Evolutionary conservation across 495 filamentous ascomycete genomes (phyloP).

Genomic region (Penicillium malachiteum): DNA sequence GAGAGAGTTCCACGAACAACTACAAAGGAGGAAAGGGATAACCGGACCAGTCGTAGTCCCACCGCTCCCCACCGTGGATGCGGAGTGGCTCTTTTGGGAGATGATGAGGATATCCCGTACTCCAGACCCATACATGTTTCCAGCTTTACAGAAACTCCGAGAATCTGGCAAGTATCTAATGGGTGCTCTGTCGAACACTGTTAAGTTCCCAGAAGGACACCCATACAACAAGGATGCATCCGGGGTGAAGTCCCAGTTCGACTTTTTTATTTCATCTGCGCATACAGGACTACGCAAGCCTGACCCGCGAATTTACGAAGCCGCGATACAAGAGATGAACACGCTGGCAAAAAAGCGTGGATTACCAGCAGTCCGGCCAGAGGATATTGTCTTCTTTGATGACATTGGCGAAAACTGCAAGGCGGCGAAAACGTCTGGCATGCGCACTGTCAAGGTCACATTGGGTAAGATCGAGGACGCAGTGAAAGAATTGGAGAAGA

Average conservation of each 20-base stretch:
- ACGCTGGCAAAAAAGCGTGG: conserved; percentile 55
- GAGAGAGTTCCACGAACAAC: conserved; percentile 55
- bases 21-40: conserved; percentile 31
- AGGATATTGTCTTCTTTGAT: conserved; percentile 84
- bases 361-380: conserved; percentile 55
- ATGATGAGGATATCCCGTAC: conserved; percentile 79
- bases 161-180: conserved; percentile 65
- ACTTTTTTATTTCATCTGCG: conserved; percentile 79
- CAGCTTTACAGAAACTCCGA: conserved; percentile 70
- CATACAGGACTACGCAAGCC: conserved; percentile 90
- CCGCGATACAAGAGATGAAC: conserved; percentile 65
- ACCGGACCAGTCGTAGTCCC: conserved; percentile 42
- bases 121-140: conserved; percentile 84
- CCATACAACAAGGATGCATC: conserved; percentile 46
- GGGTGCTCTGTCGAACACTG: conserved; percentile 84
- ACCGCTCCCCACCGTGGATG: conserved; percentile 72
- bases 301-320: conserved; percentile 74
- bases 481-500: conserved; percentile 62
- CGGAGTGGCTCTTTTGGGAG: conserved; percentile 78
- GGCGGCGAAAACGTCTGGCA: conserved; percentile 69
- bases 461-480: conserved; percentile 78
- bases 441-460: conserved; percentile 79
- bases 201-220: conserved; percentile 73
- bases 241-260: conserved; percentile 62
- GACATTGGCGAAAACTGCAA: conserved; percentile 96